These are phyloP conservation scores for Neonothopanus nambi DNA, from an alignment of 1,284 basidiomycete species.

Conservation along the genomic window DNA sequence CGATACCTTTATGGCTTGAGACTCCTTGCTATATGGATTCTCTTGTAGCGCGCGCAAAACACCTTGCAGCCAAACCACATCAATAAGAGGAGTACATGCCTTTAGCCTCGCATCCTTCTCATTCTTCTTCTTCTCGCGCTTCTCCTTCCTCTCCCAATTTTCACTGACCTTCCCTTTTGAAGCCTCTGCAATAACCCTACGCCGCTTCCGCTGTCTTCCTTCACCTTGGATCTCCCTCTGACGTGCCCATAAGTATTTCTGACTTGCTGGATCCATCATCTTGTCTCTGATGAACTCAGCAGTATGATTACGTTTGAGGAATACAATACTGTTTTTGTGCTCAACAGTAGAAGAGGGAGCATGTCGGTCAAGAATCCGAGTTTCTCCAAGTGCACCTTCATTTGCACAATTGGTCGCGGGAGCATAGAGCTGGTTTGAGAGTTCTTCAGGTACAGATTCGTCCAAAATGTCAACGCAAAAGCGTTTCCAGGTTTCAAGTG, in stretches of 20 bases:
- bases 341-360: conserved; percentile 5
- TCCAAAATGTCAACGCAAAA: conserved; percentile 20
- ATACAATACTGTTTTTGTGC: conserved; percentile 10
- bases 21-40: neutral
- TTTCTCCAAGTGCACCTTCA: conserved; percentile 21
- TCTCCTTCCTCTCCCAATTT: conserved; percentile 5
- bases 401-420: conserved; percentile 24
- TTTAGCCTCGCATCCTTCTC: neutral
- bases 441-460: neutral
- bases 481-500: conserved; percentile 23
- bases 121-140: conserved; percentile 2
- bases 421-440: conserved; percentile 10
- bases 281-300: neutral
- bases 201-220: neutral
- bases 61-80: neutral
- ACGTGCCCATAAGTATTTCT: neutral
- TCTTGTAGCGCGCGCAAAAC: neutral
- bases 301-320: conserved; percentile 17
- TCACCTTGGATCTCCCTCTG: neutral
- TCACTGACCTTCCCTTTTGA: neutral
- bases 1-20: neutral
- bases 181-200: conserved; percentile 1
- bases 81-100: neutral
- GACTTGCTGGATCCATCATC: neutral
- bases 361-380: neutral